Conservation (phyloP, 768 basidiomycete genomes). For the Gymnopilus junonius region DNA sequence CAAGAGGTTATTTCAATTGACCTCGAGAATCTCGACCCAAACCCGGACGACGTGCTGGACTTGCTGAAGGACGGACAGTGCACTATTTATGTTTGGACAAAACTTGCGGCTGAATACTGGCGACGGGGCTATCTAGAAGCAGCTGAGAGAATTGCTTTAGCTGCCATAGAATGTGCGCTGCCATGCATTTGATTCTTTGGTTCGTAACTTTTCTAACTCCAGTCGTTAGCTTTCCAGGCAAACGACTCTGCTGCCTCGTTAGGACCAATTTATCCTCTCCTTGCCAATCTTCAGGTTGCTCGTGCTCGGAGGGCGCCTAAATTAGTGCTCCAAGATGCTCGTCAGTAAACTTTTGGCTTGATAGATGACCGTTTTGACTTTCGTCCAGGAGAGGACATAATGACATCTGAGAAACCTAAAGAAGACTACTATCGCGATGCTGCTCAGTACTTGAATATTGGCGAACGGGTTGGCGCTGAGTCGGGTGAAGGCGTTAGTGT, state of each 20-base stretch:
- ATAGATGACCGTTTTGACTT: background rate
- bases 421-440: constrained; percentile 74
- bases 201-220: constrained; percentile 12
- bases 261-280: constrained; percentile 76
- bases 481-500: constrained; percentile 62
- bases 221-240: constrained; percentile 51
- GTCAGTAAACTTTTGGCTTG: constrained; percentile 48
- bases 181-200: constrained; percentile 23
- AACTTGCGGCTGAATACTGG: constrained; percentile 90
- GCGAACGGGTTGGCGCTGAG: constrained; percentile 57
- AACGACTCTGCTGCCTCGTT: constrained; percentile 55
- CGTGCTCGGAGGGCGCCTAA: constrained; percentile 87
- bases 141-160: constrained; percentile 75
- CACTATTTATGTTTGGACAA: constrained; percentile 77
- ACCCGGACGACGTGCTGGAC: constrained; percentile 75
- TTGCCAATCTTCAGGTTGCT: constrained; percentile 86
- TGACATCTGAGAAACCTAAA: constrained; percentile 62
- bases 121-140: constrained; percentile 72
- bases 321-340: constrained; percentile 68
- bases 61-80: constrained; percentile 75
- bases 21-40: constrained; percentile 83
- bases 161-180: constrained; percentile 70
- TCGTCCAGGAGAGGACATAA: constrained; percentile 63
- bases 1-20: constrained; percentile 91
- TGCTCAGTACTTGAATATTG: constrained; percentile 66